Evolutionary conservation across 805 yeast genomes (phyloP).

Genomic region (Zygotorulaspora florentina): DNA sequence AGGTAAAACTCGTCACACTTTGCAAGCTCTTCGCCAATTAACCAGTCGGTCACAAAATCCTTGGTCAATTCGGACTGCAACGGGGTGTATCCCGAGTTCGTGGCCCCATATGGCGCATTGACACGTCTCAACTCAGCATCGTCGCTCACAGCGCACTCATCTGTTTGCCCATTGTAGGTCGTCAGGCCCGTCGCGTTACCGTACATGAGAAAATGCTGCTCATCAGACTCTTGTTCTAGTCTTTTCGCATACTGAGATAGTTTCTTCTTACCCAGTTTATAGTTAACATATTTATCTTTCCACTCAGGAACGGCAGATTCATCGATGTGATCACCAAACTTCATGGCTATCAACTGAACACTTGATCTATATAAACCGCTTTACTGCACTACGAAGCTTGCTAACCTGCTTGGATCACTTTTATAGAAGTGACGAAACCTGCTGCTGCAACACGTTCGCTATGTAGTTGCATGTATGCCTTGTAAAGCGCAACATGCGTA

Average conservation of each 20-base stretch:
- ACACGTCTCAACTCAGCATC: conserved; percentile 4
- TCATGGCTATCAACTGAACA: conserved; percentile 39
- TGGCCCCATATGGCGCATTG: background rate
- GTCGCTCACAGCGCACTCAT: background rate
- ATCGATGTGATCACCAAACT: conserved; percentile 59
- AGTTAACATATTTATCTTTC: conserved; percentile 76
- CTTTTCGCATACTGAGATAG: conserved; percentile 28
- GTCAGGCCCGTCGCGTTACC: conserved; percentile 5
- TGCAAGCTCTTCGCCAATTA: conserved; percentile 26
- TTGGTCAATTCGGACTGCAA: conserved; percentile 18
- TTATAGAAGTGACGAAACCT: background rate
- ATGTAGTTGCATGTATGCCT: background rate
- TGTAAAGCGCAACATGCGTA: too few relatives aligned
- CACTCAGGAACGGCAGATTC: conserved; percentile 81
- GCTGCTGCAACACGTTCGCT: background rate
- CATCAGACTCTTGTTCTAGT: conserved; percentile 4
- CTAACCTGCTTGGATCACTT: background rate
- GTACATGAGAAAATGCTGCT: background rate
- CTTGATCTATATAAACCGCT: background rate
- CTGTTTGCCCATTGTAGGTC: background rate
- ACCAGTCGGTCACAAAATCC: conserved; percentile 34
- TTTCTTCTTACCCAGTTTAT: conserved; percentile 45
- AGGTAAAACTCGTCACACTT: conserved; percentile 34
- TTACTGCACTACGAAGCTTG: background rate
- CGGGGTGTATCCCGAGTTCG: conserved; percentile 9